phyloP scores from a whole-genome alignment of 441 rosid species.

The Aleurites moluccanus region DNA sequence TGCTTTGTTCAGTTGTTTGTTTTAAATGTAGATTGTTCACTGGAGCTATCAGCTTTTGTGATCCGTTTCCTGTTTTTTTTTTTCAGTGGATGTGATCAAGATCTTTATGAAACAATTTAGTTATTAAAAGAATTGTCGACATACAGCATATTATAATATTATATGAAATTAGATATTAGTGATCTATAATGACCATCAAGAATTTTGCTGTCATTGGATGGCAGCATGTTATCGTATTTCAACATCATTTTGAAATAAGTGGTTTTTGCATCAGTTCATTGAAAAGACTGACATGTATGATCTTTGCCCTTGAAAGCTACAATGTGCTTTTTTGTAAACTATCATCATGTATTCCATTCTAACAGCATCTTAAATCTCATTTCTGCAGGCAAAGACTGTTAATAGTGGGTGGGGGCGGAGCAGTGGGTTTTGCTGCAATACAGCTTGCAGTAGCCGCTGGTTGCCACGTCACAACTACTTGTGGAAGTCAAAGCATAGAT shows the following conservation, averaged over 20 bases:
- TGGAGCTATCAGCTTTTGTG: conserved; percentile 1
- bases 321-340: not conserved
- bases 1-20: not conserved
- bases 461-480: conserved; percentile 75
- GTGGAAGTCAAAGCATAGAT: conserved; percentile 67
- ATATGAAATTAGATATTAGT: not conserved
- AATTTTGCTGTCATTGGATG: not conserved
- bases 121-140: not conserved
- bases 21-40: not conserved
- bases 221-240: not conserved
- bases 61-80: not conserved
- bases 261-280: not conserved
- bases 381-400: conserved; percentile 72
- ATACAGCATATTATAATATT: not conserved
- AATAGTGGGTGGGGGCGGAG: conserved; percentile 91
- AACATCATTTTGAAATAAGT: not conserved
- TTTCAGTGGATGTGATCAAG: not conserved
- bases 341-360: not conserved
- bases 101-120: not conserved
- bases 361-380: conserved; percentile 18
- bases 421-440: conserved; percentile 90
- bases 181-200: not conserved
- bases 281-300: conserved; percentile 1
- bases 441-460: conserved; percentile 81
- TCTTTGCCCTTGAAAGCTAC: not conserved